These are phyloP conservation scores for Ogataea dorogensis DNA, from an alignment of 805 yeast species.

Conservation along the genomic window DNA sequence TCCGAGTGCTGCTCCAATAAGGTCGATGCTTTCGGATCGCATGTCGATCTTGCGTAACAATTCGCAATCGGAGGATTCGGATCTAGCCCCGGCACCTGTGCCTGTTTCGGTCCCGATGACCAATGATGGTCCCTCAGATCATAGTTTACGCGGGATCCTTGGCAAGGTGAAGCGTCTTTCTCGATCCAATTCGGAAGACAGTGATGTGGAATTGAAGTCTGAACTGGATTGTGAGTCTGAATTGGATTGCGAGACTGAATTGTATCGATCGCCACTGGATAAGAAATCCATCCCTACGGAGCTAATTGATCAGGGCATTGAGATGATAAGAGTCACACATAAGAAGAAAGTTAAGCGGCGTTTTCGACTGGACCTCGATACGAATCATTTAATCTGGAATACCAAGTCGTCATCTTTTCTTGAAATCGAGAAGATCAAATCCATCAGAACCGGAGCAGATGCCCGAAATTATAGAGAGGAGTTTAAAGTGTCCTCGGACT, in stretches of 20 bases:
- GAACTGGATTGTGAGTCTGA: constrained; percentile 15
- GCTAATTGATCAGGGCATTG: constrained; percentile 55
- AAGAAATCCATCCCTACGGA: constrained; percentile 42
- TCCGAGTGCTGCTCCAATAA: constrained; percentile 6
- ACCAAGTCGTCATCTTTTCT: constrained; percentile 44
- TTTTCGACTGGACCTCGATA: constrained; percentile 54
- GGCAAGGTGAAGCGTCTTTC: constrained; percentile 17
- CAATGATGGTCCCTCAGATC: constrained; percentile 15
- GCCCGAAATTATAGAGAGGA: constrained; percentile 88
- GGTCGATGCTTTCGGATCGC: constrained; percentile 9
- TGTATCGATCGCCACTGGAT: constrained; percentile 21
- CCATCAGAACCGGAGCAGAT: constrained; percentile 60
- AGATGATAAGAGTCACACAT: constrained; percentile 66
- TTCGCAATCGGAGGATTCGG: constrained; percentile 6
- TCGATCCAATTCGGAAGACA: constrained; percentile 19
- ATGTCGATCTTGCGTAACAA: constrained; percentile 11
- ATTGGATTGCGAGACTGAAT: constrained; percentile 16
- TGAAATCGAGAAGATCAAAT: constrained; percentile 61
- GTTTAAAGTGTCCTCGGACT: constrained; percentile 66
- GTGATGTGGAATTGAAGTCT: constrained; percentile 3
- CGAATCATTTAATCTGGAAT: constrained; percentile 59
- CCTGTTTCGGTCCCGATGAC: constrained; percentile 9
- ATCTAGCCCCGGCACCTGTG: background rate
- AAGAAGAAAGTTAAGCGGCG: constrained; percentile 60
- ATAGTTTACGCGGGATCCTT: constrained; percentile 8